A percentile compares a stretch with the other conserved stretches of the same genome.
These are phyloP conservation scores for Ophiostoma piceae DNA, from an alignment of 2,329 filamentous ascomycete genomes.

Conservation along the genomic window DNA sequence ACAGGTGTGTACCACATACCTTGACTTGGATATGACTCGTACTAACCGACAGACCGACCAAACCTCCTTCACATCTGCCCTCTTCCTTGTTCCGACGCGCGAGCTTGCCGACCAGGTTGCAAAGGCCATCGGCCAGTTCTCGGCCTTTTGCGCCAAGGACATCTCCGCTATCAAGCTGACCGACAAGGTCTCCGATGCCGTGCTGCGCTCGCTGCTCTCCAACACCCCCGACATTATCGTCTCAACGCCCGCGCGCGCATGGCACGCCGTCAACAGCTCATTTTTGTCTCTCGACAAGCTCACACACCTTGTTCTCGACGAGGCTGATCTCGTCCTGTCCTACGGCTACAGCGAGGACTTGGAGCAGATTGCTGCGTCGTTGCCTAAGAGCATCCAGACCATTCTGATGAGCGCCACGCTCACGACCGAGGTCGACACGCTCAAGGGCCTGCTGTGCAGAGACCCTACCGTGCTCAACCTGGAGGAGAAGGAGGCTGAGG, in stretches of 20 bases:
- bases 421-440: conserved; percentile 70
- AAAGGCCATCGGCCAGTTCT: conserved; percentile 69
- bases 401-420: conserved; percentile 92
- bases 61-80: conserved; percentile 58
- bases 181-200: conserved; percentile 82
- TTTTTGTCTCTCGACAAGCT: conserved; percentile 67
- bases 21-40: background rate
- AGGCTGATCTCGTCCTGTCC: conserved; percentile 86
- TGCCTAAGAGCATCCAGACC: conserved; percentile 83
- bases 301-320: conserved; percentile 79
- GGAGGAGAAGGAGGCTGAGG: conserved; percentile 73
- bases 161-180: conserved; percentile 80
- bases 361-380: conserved; percentile 66
- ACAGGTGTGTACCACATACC: conserved; percentile 29
- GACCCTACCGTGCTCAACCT: conserved; percentile 75
- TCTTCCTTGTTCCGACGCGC: conserved; percentile 89
- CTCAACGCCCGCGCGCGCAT: conserved; percentile 80
- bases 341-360: conserved; percentile 94
- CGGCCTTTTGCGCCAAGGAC: conserved; percentile 78
- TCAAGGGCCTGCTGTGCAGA: conserved; percentile 80
- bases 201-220: conserved; percentile 79
- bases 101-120: conserved; percentile 90
- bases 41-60: conserved; percentile 41
- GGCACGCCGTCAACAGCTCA: conserved; percentile 68
- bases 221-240: conserved; percentile 85